Conservation (phyloP, 345 rosid species). For the Firmiana major region DNA sequence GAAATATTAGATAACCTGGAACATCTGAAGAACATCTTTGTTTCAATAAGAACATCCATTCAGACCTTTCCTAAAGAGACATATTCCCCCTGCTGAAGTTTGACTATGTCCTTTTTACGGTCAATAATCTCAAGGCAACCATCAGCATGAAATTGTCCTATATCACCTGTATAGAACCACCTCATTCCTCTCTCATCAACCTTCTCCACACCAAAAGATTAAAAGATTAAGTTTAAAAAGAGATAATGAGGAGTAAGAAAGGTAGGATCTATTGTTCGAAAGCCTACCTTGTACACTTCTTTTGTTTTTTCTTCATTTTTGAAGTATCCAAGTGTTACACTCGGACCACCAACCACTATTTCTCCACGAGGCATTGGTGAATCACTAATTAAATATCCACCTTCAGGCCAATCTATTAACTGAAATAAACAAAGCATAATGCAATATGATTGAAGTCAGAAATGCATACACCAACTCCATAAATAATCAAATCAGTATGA, state of each 20-base stretch:
- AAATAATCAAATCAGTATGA: neutral
- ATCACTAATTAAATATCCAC: slow-evolving; percentile 71
- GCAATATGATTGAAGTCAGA: neutral
- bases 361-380: slow-evolving; percentile 96
- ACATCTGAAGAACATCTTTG: slow-evolving; percentile 2
- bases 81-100: slow-evolving; percentile 98
- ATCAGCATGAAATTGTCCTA: slow-evolving; percentile 86
- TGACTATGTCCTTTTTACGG: slow-evolving; percentile 94
- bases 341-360: slow-evolving; percentile 92
- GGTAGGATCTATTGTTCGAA: neutral
- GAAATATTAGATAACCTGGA: slow-evolving; percentile 15
- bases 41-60: slow-evolving; percentile 8
- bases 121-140: slow-evolving; percentile 98
- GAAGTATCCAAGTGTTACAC: slow-evolving; percentile 87
- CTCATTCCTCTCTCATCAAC: slow-evolving; percentile 90
- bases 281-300: slow-evolving; percentile 81
- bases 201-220: slow-evolving; percentile 35
- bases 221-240: neutral
- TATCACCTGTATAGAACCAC: slow-evolving; percentile 98
- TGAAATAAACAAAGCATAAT: slow-evolving; percentile 31
- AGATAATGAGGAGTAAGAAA: neutral
- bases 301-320: slow-evolving; percentile 82
- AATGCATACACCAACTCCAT: neutral
- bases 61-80: slow-evolving; percentile 94
- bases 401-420: slow-evolving; percentile 97